phyloP scores from a whole-genome alignment of 495 filamentous ascomycete species.

The Podospora appendiculata region DNA sequence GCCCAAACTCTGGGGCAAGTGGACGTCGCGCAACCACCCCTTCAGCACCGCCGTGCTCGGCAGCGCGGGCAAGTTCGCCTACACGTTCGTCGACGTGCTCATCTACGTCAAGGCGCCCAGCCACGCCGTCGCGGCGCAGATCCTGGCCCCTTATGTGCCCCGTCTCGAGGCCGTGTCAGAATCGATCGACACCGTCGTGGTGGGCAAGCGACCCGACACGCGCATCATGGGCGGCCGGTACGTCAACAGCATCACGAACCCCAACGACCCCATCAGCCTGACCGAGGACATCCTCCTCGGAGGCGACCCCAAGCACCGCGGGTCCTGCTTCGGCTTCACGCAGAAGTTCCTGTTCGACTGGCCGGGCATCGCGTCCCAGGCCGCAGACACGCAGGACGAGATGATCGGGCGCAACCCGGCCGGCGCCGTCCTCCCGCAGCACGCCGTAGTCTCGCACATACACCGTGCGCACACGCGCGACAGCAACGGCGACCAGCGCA shows the following conservation, averaged over 20 bases:
- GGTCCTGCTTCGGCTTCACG: neutral
- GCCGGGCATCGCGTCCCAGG: neutral
- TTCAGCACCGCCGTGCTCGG: neutral
- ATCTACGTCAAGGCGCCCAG: neutral
- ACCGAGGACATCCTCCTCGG: neutral
- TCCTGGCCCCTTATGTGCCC: neutral
- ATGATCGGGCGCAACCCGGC: neutral
- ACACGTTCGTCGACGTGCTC: neutral
- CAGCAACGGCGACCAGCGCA: constrained; percentile 1
- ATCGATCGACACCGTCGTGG: neutral
- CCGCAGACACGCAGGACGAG: neutral
- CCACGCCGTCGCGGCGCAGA: neutral
- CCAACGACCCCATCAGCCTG: neutral
- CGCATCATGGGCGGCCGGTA: neutral
- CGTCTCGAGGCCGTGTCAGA: neutral
- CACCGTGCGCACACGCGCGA: neutral
- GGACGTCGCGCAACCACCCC: neutral
- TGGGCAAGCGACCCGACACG: neutral
- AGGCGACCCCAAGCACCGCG: neutral
- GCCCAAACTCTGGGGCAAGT: neutral
- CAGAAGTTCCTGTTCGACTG: constrained; percentile 1
- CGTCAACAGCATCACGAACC: neutral
- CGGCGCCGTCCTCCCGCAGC: neutral
- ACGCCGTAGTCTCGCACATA: neutral
- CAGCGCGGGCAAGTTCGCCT: neutral